Evolutionary conservation across 2,329 filamentous ascomycete genomes (phyloP), one percentile per base, ranked within the genome.

Genomic region (Ascochyta koolunga): DNA sequence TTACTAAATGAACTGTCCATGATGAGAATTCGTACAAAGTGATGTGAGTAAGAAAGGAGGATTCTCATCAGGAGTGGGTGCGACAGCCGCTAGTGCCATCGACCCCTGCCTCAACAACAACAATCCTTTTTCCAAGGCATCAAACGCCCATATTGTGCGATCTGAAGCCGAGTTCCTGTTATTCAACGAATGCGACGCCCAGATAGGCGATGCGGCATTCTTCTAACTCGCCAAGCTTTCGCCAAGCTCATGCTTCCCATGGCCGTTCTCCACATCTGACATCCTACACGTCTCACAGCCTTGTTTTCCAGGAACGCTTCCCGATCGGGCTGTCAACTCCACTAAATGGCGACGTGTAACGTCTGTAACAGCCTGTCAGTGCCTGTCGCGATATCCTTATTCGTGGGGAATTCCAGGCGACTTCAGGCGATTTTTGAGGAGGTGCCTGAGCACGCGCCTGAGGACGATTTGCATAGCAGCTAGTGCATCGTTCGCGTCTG

Each of bases 271-370:
- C 50, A 25, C 36, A 52, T 58, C 57, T 59, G 54, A 59, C 55
- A 56, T 62, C 56, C 33, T 40, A 50, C 54, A 40, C 43, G 65
- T 68, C 58, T 67, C 64, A 62, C 50, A 50, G 55, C 50, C 55
- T 56, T 38, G 50, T 45, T 8, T 9, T 33, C 33, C 39, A 45
- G 50, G 49, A 47, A 54, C 37, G 13, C 39, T 33, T 19, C 38
- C 52, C 27, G 11, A 43, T 53, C 40, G 25, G 29, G 53, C 46
- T 42, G 18, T 25, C 13, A 31, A 49, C 39, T 47, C 55, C 58
- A 55, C 56, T 16, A 9, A 33, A 48, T 43, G 49, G 61, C 57
- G 45, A 62, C 57, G 38, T 31, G 41, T 27, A 56, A 60, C 56
- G 60, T 61, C 48, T 63, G 57, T 27, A 49, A 39, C 37, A 36